phyloP scores from a whole-genome alignment of 192 early-diverging fungal species.

The Haplosporangium gracile region DNA sequence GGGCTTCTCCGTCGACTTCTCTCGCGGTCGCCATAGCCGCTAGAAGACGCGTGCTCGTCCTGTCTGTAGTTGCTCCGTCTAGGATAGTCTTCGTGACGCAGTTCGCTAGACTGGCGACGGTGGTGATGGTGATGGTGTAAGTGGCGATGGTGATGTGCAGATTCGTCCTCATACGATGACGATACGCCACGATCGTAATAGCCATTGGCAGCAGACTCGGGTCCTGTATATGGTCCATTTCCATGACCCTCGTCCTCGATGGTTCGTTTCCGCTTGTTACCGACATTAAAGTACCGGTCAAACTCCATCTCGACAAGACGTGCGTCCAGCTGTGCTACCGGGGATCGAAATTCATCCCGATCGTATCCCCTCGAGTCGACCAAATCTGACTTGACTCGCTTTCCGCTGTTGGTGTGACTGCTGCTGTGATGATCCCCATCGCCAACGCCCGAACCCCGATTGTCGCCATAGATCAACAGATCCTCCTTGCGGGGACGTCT shows the following conservation, averaged over 20 bases:
- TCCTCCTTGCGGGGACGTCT: conserved; percentile 26
- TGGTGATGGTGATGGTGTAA: not conserved
- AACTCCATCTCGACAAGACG: conserved; percentile 41
- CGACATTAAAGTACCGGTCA: conserved; percentile 47
- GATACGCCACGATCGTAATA: conserved; percentile 6
- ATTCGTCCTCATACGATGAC: not conserved
- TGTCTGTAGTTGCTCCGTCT: not conserved
- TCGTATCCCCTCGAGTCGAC: conserved; percentile 1
- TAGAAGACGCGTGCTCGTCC: not conserved
- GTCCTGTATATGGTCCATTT: not conserved
- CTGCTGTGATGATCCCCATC: conserved; percentile 1
- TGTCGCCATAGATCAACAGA: not conserved
- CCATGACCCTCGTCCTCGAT: conserved; percentile 3
- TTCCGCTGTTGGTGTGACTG: not conserved
- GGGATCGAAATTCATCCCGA: not conserved
- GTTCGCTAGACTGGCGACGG: not conserved
- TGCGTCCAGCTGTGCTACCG: conserved; percentile 17
- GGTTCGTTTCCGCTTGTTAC: conserved; percentile 28
- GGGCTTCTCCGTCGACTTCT: not conserved
- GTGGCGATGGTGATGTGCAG: not conserved
- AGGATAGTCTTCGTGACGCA: conserved; percentile 1
- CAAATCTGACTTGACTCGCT: conserved; percentile 24
- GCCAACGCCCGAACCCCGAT: not conserved
- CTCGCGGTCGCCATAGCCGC: not conserved
- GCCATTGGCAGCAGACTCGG: not conserved